These are phyloP conservation scores for Isochrysis galbana DNA, from an alignment of 78 protist genomes.

Conservation along the genomic window DNA sequence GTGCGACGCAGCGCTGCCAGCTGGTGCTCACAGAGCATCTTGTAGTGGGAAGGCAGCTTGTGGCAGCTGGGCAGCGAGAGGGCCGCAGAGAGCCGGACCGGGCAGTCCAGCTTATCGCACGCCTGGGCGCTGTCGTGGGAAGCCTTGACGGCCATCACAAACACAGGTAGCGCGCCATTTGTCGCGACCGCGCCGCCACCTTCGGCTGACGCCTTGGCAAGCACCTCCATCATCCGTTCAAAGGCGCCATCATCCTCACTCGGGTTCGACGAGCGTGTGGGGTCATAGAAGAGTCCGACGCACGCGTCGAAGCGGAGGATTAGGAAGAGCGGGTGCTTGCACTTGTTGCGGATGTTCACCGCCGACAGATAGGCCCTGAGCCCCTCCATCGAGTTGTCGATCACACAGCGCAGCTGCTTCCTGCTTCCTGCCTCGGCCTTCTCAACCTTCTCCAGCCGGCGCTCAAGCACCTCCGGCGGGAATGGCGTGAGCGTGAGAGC, in stretches of 20 bases:
- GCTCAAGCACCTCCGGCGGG: not conserved
- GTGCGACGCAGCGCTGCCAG: not conserved
- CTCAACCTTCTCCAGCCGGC: not conserved
- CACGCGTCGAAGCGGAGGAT: not conserved
- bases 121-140: not conserved
- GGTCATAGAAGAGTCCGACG: not conserved
- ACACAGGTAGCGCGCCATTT: not conserved
- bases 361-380: not conserved
- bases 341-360: slow-evolving; percentile 17
- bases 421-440: too few species aligned
- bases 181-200: not conserved
- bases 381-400: not conserved
- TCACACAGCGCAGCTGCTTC: not conserved
- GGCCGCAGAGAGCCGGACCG: not conserved
- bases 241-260: not conserved
- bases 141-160: not conserved
- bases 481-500: not conserved
- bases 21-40: not conserved
- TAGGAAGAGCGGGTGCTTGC: slow-evolving; percentile 28
- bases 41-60: not conserved
- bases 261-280: not conserved
- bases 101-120: not conserved
- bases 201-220: not conserved
- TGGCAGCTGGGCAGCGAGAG: not conserved
- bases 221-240: not conserved